A percentile compares a stretch with the other conserved stretches of the same genome.
These are phyloP conservation scores for Mycocentrospora acerina DNA, from an alignment of 2,329 filamentous ascomycete genomes.

Conservation along the genomic window DNA sequence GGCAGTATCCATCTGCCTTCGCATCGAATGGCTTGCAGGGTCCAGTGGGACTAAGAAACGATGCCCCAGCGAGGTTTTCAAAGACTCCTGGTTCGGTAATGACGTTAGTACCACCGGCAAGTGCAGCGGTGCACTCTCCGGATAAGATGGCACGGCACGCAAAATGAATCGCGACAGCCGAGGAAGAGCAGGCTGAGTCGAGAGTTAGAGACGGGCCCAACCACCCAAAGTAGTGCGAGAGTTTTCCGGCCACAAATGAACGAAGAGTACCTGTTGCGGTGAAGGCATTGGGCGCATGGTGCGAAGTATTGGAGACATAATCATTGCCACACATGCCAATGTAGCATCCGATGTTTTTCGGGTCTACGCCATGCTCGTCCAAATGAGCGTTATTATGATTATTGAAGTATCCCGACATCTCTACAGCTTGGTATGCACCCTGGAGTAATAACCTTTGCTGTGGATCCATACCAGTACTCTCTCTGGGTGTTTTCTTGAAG, in stretches of 20 bases:
- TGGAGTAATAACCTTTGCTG: constrained; percentile 28
- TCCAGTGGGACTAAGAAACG: constrained; percentile 48
- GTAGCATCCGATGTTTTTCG: constrained; percentile 31
- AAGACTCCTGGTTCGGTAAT: constrained; percentile 32
- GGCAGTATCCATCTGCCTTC: constrained; percentile 56
- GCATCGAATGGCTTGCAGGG: constrained; percentile 46
- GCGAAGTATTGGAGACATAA: constrained; percentile 36
- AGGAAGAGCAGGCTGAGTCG: constrained; percentile 41
- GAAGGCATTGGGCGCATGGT: constrained; percentile 27
- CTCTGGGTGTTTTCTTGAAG: constrained; percentile 20
- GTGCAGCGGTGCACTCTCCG: constrained; percentile 27
- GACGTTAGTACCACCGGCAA: constrained; percentile 42
- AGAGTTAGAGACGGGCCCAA: constrained; percentile 23
- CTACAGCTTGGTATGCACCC: constrained; percentile 39
- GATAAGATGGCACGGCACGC: constrained; percentile 28
- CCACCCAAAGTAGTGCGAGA: constrained; percentile 30
- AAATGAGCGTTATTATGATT: neutral
- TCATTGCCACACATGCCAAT: constrained; percentile 30
- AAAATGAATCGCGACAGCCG: constrained; percentile 18
- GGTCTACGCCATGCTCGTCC: constrained; percentile 10
- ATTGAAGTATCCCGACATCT: constrained; percentile 29
- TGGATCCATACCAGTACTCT: constrained; percentile 25
- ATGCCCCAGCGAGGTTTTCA: constrained; percentile 39
- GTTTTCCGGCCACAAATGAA: constrained; percentile 20
- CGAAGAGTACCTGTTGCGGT: constrained; percentile 20